A percentile compares a stretch with the other conserved stretches of the same genome.
Evolutionary conservation across 768 basidiomycete species (phyloP).

Genomic region (Lactarius sanguifluus): DNA sequence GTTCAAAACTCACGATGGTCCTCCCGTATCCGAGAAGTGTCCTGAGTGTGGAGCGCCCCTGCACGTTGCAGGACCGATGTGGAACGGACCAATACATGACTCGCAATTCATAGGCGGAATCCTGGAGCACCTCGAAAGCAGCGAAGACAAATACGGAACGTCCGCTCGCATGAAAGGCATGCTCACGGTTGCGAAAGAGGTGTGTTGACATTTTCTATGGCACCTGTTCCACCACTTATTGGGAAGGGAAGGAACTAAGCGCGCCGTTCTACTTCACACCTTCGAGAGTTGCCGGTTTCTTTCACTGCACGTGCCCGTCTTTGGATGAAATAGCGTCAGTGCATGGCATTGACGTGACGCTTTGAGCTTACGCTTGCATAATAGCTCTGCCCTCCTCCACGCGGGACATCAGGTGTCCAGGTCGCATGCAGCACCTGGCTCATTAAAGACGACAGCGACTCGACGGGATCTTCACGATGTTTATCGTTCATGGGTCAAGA

Average conservation of each 20-base stretch:
- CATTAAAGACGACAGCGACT: conserved; percentile 85
- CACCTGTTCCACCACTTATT: conserved; percentile 1
- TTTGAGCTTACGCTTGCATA: conserved; percentile 11
- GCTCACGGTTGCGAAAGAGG: conserved; percentile 88
- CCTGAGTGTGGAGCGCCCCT: conserved; percentile 76
- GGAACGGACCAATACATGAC: conserved; percentile 88
- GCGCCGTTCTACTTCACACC: conserved; percentile 89
- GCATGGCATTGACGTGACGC: background rate
- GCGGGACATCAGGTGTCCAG: conserved; percentile 83
- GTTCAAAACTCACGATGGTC: conserved; percentile 74
- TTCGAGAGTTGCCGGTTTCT: conserved; percentile 70
- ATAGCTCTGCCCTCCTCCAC: conserved; percentile 85
- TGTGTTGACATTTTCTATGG: conserved; percentile 36
- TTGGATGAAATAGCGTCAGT: conserved; percentile 74
- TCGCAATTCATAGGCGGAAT: conserved; percentile 70
- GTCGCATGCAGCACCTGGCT: conserved; percentile 87
- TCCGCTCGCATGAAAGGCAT: conserved; percentile 89
- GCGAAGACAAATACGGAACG: conserved; percentile 72
- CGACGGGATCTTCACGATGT: conserved; percentile 74
- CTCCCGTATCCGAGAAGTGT: conserved; percentile 66
- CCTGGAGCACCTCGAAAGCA: conserved; percentile 65
- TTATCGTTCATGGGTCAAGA: conserved; percentile 81
- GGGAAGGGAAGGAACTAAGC: conserved; percentile 61
- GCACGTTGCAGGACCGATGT: conserved; percentile 96
- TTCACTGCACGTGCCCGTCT: conserved; percentile 78